Conservation (phyloP, 2,329 filamentous ascomycete species). For the Fusarium burgessii region DNA sequence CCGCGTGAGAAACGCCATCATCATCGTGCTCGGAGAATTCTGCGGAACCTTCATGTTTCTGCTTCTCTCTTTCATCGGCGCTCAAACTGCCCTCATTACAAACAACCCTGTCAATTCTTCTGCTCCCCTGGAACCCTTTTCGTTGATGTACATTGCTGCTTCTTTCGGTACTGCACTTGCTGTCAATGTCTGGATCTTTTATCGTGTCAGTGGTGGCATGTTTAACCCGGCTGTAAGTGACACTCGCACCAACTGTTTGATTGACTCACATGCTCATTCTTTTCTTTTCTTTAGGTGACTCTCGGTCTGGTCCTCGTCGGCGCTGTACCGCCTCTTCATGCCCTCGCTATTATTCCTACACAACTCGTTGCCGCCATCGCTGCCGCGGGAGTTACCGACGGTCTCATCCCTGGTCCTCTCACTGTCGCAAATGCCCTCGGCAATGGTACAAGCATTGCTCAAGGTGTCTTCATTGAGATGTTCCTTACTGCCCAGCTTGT, state of each 20-base stretch:
- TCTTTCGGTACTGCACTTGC: conserved; percentile 64
- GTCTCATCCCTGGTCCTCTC: conserved; percentile 68
- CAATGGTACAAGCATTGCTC: conserved; percentile 62
- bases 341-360: conserved; percentile 63
- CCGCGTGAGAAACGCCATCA: conserved; percentile 50
- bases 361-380: conserved; percentile 71
- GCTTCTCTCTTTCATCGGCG: conserved; percentile 57
- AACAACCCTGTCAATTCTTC: conserved; percentile 45
- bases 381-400: conserved; percentile 67
- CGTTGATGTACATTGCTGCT: conserved; percentile 62
- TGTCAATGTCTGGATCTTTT: conserved; percentile 69
- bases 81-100: conserved; percentile 53
- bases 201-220: conserved; percentile 64
- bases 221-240: conserved; percentile 63
- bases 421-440: conserved; percentile 68
- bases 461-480: conserved; percentile 75
- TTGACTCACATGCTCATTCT: conserved; percentile 4
- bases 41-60: conserved; percentile 67
- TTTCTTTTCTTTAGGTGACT: conserved; percentile 56
- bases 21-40: conserved; percentile 63
- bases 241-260: not conserved
- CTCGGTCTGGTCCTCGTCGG: conserved; percentile 70
- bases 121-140: conserved; percentile 49
- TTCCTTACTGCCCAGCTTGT: conserved; percentile 74
- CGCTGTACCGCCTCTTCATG: conserved; percentile 65